Conservation (phyloP, 768 basidiomycete genomes). For the Suillus spraguei region DNA sequence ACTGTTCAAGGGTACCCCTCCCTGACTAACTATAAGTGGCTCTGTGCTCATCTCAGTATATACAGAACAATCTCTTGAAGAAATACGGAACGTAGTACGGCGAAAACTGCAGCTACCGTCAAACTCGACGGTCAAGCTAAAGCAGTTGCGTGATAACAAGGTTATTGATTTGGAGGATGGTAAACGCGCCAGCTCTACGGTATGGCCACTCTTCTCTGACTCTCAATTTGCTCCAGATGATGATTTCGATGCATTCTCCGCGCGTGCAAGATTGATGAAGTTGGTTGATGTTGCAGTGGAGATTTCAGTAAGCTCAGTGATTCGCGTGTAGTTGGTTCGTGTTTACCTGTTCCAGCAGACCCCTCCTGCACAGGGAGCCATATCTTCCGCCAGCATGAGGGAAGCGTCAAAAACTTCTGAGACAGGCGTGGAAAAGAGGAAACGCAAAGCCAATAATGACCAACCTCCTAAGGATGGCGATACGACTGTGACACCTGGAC, state of each 20-base stretch:
- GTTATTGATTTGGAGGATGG: conserved; percentile 78
- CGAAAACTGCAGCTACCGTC: conserved; percentile 58
- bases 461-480: neutral
- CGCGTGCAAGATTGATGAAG: conserved; percentile 41
- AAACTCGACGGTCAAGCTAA: conserved; percentile 39
- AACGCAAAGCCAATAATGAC: conserved; percentile 22
- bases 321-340: neutral
- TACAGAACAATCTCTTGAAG: conserved; percentile 62
- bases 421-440: conserved; percentile 20
- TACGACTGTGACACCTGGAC: conserved; percentile 7
- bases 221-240: conserved; percentile 51
- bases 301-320: conserved; percentile 2
- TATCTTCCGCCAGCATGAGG: neutral
- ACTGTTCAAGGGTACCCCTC: conserved; percentile 41
- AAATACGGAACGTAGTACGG: conserved; percentile 58
- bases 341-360: neutral
- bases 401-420: conserved; percentile 3
- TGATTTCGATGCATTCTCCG: conserved; percentile 75
- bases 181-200: conserved; percentile 27
- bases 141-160: conserved; percentile 56
- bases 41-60: conserved; percentile 13
- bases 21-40: neutral
- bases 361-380: conserved; percentile 19
- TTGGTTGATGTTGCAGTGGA: conserved; percentile 40
- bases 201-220: conserved; percentile 8